Evolutionary conservation across 345 rosid species (phyloP).

Genomic region (Gossypium turneri): DNA sequence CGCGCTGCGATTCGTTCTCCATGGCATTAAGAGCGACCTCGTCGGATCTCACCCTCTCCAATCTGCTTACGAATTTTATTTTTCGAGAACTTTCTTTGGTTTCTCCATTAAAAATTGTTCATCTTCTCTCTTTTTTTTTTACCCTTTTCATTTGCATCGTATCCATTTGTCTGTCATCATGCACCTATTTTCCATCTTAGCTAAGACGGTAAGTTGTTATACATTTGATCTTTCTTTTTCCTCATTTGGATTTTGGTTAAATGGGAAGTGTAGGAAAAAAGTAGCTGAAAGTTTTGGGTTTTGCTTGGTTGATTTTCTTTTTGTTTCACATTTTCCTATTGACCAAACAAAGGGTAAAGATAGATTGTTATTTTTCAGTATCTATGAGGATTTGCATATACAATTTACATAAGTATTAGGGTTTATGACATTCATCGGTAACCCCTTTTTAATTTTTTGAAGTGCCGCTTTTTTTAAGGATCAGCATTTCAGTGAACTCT

Average conservation of each 20-base stretch:
- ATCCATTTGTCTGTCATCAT: background rate
- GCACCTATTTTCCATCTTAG: background rate
- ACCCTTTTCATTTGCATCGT: background rate
- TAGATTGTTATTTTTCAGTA: background rate
- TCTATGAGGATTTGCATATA: background rate
- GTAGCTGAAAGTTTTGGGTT: background rate
- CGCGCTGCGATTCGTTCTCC: too few species aligned
- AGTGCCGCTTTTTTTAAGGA: background rate
- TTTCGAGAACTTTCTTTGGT: background rate
- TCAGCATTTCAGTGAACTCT: background rate
- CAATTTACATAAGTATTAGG: background rate
- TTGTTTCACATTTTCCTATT: background rate
- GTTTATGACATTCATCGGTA: background rate
- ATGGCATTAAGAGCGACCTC: too few species aligned
- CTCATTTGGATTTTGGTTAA: background rate
- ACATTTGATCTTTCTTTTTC: background rate
- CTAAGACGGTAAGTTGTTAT: conserved; percentile 8
- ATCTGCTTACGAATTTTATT: background rate
- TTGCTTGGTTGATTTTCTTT: background rate
- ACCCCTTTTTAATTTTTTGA: background rate
- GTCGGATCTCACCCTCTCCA: too few species aligned
- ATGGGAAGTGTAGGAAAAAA: background rate
- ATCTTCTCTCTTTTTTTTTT: background rate
- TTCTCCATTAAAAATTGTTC: background rate
- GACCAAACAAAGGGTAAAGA: background rate